A percentile compares a stretch with the other conserved stretches of the same genome.
Evolutionary conservation across 1,139 yeast species (phyloP).

Genomic region (Geotrichum cucujoidarum): DNA sequence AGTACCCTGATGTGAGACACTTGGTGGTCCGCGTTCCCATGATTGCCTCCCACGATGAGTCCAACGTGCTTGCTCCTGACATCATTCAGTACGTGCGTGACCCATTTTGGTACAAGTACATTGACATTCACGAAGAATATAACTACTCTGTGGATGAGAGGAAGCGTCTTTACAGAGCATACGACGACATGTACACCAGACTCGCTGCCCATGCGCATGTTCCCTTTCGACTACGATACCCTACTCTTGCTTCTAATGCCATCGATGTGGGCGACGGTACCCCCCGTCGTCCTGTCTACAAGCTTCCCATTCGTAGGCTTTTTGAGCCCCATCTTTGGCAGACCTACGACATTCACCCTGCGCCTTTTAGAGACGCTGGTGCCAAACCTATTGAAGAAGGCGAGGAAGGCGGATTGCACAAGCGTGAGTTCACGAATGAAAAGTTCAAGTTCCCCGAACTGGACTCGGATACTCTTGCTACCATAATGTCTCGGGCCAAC

Average conservation of each 20-base stretch:
- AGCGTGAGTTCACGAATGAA: neutral
- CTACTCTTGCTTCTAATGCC: slow-evolving; percentile 6
- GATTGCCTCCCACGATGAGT: slow-evolving; percentile 16
- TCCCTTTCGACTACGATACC: slow-evolving; percentile 7
- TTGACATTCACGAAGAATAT: slow-evolving; percentile 22
- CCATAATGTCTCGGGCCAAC: neutral
- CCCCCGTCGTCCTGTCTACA: slow-evolving; percentile 17
- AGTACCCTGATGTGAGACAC: slow-evolving; percentile 21
- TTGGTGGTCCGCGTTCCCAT: slow-evolving; percentile 16
- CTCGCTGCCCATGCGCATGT: slow-evolving; percentile 5
- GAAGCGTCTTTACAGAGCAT: slow-evolving; percentile 4
- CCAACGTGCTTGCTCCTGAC: slow-evolving; percentile 17
- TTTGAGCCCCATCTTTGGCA: slow-evolving; percentile 16
- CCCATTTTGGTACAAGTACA: slow-evolving; percentile 20
- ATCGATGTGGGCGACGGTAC: slow-evolving; percentile 19
- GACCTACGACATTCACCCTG: slow-evolving; percentile 9
- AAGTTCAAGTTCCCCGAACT: neutral
- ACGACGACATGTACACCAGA: slow-evolving; percentile 6
- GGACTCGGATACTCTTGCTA: neutral
- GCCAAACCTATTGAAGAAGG: slow-evolving; percentile 4
- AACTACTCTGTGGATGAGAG: slow-evolving; percentile 16
- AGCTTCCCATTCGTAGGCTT: slow-evolving; percentile 5
- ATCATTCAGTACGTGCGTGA: neutral
- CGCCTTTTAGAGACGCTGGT: slow-evolving; percentile 7
- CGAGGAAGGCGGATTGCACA: neutral